Base-by-base conservation (phyloP, 2,329 filamentous ascomycete species). In the Nothomitra cinnamomea region DNA sequence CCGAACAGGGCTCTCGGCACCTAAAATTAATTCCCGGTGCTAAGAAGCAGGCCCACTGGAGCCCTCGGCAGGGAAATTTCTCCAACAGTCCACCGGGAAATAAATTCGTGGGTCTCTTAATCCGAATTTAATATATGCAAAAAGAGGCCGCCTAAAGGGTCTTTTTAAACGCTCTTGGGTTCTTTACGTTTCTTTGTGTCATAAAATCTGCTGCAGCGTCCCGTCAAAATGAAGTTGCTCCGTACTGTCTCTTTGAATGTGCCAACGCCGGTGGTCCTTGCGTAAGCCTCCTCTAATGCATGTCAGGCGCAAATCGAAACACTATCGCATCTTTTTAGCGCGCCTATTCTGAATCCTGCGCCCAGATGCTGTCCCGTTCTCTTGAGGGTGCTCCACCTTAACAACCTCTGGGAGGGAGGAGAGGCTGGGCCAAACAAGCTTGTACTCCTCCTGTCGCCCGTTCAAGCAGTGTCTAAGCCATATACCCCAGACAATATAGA, bases 401-500 rank as follows among this genome's bases (percentile, higher is more conserved):
- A 78, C 69, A 15, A 82, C 68, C 51, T 74, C 68, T 3, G 79
- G 78, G 57, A 80, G 77, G 5, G 71, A 75, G 60, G 79, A 72
- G 13, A 78, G 58, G 22, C 74, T 77, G 1, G 81, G 77, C 86
- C 87, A 94, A 52, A 76, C 61, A 54, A 92, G 69, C 60, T 76
- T 72, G 62, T 80, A 92, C 62, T 88, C 78, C 42, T 84, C 77
- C 61, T 87, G 83, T 47, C 74, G 74, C 2, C 80, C 78, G 57
- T 88, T 85, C 51, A 92, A 69, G 60, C 85, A 87, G 57, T 83
- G 80, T 41, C 85, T 78, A 17, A 92, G 73, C 82, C 85, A 90
- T 24, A 89, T 80, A 13, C 85, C 83, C 86, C 87, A 94, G 13
- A 80, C 72, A 59, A 94, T 87, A 64, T 90, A 87, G 63, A 83